Conservation (phyloP, 176 grass and related monocot species). For the Avena sativa region DNA sequence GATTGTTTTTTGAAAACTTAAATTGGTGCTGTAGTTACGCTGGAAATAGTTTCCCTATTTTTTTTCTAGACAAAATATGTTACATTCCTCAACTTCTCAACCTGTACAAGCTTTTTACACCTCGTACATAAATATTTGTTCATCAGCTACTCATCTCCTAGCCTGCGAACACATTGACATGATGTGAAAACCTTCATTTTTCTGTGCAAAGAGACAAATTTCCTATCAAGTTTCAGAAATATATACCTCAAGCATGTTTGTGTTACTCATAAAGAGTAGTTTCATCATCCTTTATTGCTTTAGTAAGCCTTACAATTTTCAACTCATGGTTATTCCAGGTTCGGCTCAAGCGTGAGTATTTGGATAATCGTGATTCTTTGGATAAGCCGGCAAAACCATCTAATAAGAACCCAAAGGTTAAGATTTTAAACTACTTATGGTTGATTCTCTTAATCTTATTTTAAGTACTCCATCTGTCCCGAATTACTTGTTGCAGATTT, state of each 20-base stretch:
- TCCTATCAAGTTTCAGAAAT: conserved; percentile 5
- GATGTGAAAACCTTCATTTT: not conserved
- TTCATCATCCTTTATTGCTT: conserved; percentile 16
- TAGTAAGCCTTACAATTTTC: conserved; percentile 20
- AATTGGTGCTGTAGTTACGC: conserved; percentile 9
- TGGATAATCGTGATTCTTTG: conserved; percentile 72
- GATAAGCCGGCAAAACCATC: conserved; percentile 62
- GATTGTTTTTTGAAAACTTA: not conserved
- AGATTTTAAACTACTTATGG: not conserved
- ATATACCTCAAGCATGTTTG: conserved; percentile 8
- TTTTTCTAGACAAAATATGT: not conserved
- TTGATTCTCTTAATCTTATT: conserved; percentile 18
- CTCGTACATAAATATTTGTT: conserved; percentile 16
- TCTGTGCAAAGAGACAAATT: conserved; percentile 6
- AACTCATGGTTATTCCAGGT: conserved; percentile 58
- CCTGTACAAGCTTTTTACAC: not conserved
- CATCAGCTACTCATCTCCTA: not conserved
- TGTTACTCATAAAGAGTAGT: conserved; percentile 14
- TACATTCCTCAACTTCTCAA: not conserved
- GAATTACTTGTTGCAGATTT: too few relatives aligned
- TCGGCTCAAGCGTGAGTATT: conserved; percentile 90
- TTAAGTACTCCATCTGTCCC: not conserved
- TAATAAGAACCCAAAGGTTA: conserved; percentile 68
- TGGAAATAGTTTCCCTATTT: conserved; percentile 9
- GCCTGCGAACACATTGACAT: conserved; percentile 10